These are phyloP conservation scores for Solanum arcanum DNA, from an alignment of 257 asterid genomes.

Conservation along the genomic window DNA sequence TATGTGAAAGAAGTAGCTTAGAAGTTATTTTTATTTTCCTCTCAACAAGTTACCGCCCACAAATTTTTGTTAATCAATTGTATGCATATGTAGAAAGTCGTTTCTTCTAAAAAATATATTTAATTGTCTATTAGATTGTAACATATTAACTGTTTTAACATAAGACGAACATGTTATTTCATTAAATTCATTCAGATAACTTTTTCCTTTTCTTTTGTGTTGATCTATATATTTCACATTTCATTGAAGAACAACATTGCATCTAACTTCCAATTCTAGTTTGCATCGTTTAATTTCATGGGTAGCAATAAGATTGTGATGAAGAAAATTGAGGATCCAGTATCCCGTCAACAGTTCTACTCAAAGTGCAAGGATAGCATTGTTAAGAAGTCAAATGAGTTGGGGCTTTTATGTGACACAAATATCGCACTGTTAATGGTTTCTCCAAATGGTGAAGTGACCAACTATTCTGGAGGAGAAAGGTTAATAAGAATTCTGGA, in stretches of 20 bases:
- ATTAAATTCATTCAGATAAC: background rate
- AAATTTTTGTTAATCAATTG: background rate
- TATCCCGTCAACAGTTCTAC: conserved; percentile 36
- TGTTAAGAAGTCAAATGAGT: conserved; percentile 55
- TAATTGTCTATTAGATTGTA: conserved; percentile 1
- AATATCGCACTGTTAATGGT: conserved; percentile 59
- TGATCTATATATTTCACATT: background rate
- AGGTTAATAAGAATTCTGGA: conserved; percentile 17
- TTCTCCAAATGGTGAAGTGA: conserved; percentile 49
- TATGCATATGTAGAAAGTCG: background rate
- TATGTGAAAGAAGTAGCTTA: background rate
- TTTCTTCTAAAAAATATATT: background rate
- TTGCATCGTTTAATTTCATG: conserved; percentile 8
- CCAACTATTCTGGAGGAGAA: conserved; percentile 38
- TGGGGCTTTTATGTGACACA: conserved; percentile 50
- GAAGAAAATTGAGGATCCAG: conserved; percentile 34
- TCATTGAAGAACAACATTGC: background rate
- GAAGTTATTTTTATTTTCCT: background rate
- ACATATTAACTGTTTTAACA: background rate
- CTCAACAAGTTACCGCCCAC: background rate
- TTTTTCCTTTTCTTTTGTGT: background rate
- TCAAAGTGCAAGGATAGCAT: conserved; percentile 53
- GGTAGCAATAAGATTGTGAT: conserved; percentile 46
- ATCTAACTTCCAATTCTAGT: background rate
- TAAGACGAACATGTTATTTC: background rate